phyloP scores from a whole-genome alignment of 805 yeast species.

The Barnettozyma sp. region DNA sequence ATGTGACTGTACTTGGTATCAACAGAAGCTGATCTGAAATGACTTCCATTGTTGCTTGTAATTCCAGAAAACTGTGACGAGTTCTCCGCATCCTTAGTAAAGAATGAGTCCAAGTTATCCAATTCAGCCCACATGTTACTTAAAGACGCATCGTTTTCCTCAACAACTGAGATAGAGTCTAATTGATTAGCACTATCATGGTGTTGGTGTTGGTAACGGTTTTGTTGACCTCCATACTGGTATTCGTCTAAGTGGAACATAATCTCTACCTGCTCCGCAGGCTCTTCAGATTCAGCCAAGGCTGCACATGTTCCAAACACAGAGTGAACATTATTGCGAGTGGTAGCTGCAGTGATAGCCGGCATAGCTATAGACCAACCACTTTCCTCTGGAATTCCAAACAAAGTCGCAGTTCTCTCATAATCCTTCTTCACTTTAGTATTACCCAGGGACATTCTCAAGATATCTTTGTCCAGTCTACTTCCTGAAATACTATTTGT shows the following conservation, averaged over 20 bases:
- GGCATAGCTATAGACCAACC: constrained; percentile 99
- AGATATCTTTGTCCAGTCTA: constrained; percentile 82
- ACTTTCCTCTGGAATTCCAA: constrained; percentile 89
- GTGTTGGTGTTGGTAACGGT: constrained; percentile 6
- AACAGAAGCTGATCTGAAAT: constrained; percentile 39
- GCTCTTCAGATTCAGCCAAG: constrained; percentile 26
- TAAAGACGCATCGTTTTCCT: constrained; percentile 64
- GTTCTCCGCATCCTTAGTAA: constrained; percentile 51
- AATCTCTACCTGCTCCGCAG: constrained; percentile 30
- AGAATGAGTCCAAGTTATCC: constrained; percentile 83
- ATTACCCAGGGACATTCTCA: constrained; percentile 88
- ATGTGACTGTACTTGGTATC: constrained; percentile 54
- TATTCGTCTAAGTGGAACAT: constrained; percentile 57
- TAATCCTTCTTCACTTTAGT: constrained; percentile 69
- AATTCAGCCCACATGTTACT: constrained; percentile 91
- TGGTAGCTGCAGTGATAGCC: constrained; percentile 77
- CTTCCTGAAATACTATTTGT: constrained; percentile 83
- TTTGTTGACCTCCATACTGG: constrained; percentile 27
- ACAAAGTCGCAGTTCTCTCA: constrained; percentile 80
- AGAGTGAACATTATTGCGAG: constrained; percentile 91
- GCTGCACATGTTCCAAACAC: constrained; percentile 80
- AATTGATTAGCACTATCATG: constrained; percentile 9
- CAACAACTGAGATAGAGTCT: constrained; percentile 46
- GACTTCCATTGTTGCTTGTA: constrained; percentile 26
- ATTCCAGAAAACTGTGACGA: constrained; percentile 21